phyloP scores from a whole-genome alignment of 2,329 filamentous ascomycete species.

The Endoconidiophora polonica region DNA sequence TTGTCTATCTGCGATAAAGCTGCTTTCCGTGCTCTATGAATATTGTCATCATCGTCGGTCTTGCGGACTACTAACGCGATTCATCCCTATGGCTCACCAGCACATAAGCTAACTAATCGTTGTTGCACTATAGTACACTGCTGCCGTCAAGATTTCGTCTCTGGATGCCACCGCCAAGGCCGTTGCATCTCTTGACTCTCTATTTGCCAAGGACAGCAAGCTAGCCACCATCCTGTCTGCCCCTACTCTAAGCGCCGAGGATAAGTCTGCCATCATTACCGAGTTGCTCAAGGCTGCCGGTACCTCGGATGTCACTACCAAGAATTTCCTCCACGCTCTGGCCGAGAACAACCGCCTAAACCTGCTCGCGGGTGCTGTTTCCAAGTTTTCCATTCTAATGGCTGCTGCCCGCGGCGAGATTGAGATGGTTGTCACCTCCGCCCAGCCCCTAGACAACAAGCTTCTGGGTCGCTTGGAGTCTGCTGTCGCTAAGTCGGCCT shows the following conservation, averaged over 20 bases:
- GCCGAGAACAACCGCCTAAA: constrained; percentile 93
- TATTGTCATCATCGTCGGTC: too few species aligned
- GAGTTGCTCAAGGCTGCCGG: constrained; percentile 78
- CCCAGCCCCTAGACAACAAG: constrained; percentile 75
- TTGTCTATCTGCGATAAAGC: too few species aligned
- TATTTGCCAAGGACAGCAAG: constrained; percentile 72
- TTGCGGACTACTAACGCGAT: too few species aligned
- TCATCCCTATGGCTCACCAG: too few species aligned
- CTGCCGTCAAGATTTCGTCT: constrained; percentile 69
- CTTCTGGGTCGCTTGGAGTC: constrained; percentile 72
- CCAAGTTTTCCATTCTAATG: constrained; percentile 80
- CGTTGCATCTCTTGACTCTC: constrained; percentile 49
- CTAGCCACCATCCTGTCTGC: constrained; percentile 59
- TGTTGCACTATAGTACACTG: constrained; percentile 64
- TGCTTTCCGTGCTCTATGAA: too few species aligned
- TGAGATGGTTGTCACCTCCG: constrained; percentile 81
- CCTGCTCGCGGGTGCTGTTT: constrained; percentile 62
- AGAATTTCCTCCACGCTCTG: constrained; percentile 82
- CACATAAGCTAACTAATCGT: constrained; percentile 3
- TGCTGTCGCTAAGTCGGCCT: constrained; percentile 77
- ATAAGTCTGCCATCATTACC: constrained; percentile 73
- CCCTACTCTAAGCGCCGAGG: constrained; percentile 58
- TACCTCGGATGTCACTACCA: constrained; percentile 61
- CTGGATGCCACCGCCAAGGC: constrained; percentile 78
- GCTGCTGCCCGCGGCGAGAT: constrained; percentile 81